Evolutionary conservation across 176 grass and related monocot genomes (phyloP).

Genomic region (Urochloa ruziziensis): DNA sequence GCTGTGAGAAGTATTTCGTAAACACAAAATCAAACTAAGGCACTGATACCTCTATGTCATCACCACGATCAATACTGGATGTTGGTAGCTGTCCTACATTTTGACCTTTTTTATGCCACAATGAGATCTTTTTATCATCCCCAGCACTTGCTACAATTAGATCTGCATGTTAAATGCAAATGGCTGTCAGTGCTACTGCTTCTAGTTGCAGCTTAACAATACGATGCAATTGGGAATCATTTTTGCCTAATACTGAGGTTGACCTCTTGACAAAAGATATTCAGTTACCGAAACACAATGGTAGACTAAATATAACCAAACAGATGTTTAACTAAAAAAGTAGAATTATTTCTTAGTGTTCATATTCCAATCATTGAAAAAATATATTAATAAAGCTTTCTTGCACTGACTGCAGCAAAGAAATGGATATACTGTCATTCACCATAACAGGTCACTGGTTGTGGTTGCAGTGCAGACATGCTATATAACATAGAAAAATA

Average conservation of each 20-base stretch:
- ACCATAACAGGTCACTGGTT: neutral
- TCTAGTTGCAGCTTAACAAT: conserved; percentile 14
- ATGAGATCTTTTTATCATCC: conserved; percentile 95
- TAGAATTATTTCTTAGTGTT: neutral
- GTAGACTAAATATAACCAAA: neutral
- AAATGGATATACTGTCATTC: neutral
- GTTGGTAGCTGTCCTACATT: conserved; percentile 76
- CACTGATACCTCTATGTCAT: conserved; percentile 77
- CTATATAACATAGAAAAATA: conserved; percentile 6
- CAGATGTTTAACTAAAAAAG: neutral
- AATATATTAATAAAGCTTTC: neutral
- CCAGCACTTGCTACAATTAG: conserved; percentile 88
- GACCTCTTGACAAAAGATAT: neutral
- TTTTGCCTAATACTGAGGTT: neutral
- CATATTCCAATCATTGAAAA: neutral
- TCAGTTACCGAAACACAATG: neutral
- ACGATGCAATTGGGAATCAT: neutral
- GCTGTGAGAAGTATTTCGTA: neutral
- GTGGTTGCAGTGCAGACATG: neutral
- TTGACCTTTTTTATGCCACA: conserved; percentile 92
- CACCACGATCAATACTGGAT: conserved; percentile 66
- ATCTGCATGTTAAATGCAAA: conserved; percentile 58
- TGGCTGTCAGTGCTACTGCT: conserved; percentile 4
- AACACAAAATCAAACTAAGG: conserved; percentile 31
- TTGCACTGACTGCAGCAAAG: neutral